Base-by-base conservation (phyloP, 2,329 filamentous ascomycete species). In the Cordyceps pruinosa region DNA sequence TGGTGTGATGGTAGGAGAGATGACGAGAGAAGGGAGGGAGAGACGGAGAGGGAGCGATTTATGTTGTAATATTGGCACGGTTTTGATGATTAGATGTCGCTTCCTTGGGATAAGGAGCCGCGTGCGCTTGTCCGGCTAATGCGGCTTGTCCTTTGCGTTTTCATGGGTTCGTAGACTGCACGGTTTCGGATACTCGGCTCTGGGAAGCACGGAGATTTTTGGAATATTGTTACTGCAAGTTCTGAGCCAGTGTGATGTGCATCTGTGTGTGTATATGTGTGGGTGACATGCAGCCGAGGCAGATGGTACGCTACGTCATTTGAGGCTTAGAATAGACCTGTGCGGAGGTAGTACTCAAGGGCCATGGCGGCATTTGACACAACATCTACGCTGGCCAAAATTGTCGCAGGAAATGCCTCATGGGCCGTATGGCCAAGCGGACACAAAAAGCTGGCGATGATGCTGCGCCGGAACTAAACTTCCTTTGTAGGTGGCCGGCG, bases 61-160 rank as follows among this genome's bases (percentile, higher is more conserved):
- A 39, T 56, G 45, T 42, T 56, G 53, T 48, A 42, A 48, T 26
- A 52, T 53, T 49, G 32, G 26, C 50, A 51, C 30, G n/a, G 47
- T 47, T 45, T 45, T 44, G 19, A 51, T 50, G 47, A 57, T 37
- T 19, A 41, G 47, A 44, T 39, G 25, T 23, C n/a, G 32, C 25
- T 55, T 28, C 21, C 6, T 23, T 47, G n/a, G 25, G n/a, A 21
- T n/a, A 17, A 25, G 26, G 25, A 28, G 37, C 26, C 26, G n/a
- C 28, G 8, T 23, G 35, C 25, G 48, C 48, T 6, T 9, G 13
- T 12, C 26, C 39, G 39, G 37, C 37, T 34, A 32, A 41, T n/a
- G 28, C 50, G 50, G 37, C 39, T 25, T 28, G 26, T 44, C 19
- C 15, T 26, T 25, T 44, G 50, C 39, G 39, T 44, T n/a, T 25